Conservation (phyloP, 495 filamentous ascomycete species). For the Podospora tetraspora region DNA sequence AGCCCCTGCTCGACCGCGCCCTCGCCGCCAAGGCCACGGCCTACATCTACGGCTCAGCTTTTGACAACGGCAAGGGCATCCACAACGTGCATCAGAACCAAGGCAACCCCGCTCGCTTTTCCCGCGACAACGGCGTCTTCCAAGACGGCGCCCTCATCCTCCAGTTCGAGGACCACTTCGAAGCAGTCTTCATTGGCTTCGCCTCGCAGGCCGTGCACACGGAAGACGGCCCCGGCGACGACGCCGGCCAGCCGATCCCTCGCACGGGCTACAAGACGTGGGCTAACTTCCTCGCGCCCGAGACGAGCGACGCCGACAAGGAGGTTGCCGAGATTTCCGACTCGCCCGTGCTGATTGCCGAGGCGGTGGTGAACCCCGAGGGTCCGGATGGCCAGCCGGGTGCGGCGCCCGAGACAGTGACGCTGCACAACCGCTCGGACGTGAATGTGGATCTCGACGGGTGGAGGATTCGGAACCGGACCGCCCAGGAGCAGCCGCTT, state of each 20-base stretch:
- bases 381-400: conserved; percentile 14
- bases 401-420: conserved; percentile 14
- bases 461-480: conserved; percentile 19
- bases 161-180: conserved; percentile 29
- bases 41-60: conserved; percentile 35
- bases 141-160: conserved; percentile 38
- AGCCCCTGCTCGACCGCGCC: conserved; percentile 33
- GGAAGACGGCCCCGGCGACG: conserved; percentile 12
- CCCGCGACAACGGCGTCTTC: conserved; percentile 31
- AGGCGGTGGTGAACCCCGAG: conserved; percentile 19
- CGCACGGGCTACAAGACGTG: neutral
- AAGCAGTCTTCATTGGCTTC: conserved; percentile 35
- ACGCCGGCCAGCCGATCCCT: conserved; percentile 13
- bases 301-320: neutral
- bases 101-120: conserved; percentile 30
- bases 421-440: conserved; percentile 12
- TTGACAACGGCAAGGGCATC: conserved; percentile 29
- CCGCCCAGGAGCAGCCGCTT: conserved; percentile 9
- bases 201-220: conserved; percentile 31
- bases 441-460: conserved; percentile 15
- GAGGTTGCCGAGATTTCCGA: conserved; percentile 2
- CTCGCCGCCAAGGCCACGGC: conserved; percentile 31
- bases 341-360: conserved; percentile 4
- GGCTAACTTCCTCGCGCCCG: conserved; percentile 1
- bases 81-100: conserved; percentile 46